Evolutionary conservation across 2,329 filamentous ascomycete species (phyloP), one percentile per base, ranked within the genome.

Genomic region (Mariannaea elegans): DNA sequence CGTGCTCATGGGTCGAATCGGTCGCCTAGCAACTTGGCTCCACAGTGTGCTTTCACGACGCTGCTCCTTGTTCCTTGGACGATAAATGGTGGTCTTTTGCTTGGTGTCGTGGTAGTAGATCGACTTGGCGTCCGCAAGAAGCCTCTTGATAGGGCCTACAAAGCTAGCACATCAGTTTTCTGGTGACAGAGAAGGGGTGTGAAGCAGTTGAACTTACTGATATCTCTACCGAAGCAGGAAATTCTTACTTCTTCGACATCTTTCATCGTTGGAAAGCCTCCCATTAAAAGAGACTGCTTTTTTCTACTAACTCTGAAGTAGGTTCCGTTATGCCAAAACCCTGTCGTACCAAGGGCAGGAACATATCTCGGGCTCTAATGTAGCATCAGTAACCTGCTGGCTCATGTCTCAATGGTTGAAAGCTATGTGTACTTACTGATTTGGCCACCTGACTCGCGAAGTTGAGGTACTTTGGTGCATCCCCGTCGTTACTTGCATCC

Each of bases 1-100:
- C 0, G 91, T 94, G 48, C 83, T 82, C 80, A 94, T 90, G 1
- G 89, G 88, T 14, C 91, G 80, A 7, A 89, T 86, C 0, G 90
- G 90, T 2, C 91, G 80, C 24, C 85, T 81, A 1, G 85, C 84
- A 21, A 88, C 84, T 61, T 82, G 78, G 36, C 81, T 77, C 86
- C 87, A 89, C 71, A 76, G 69, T 64, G 76, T 77, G 52, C 79
- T 71, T 54, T 78, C 83, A 12, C 80, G 75, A 9, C 83, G 79
- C 50, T 79, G 73, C 48, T 79, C 78, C 57, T 81, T 80, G 7
- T 76, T 75, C 16, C 77, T 76, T 0, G 84, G 84, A 16, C 85
- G 80, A 68, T 85, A 86, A 64, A 88, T 83, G 32, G 81, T 81
- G 2, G 86, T 88, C 65, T 83, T 83, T n/a, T 82, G 81, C 51